Evolutionary conservation across 768 basidiomycete species (phyloP).

Genomic region (Rhodocollybia butyracea): DNA sequence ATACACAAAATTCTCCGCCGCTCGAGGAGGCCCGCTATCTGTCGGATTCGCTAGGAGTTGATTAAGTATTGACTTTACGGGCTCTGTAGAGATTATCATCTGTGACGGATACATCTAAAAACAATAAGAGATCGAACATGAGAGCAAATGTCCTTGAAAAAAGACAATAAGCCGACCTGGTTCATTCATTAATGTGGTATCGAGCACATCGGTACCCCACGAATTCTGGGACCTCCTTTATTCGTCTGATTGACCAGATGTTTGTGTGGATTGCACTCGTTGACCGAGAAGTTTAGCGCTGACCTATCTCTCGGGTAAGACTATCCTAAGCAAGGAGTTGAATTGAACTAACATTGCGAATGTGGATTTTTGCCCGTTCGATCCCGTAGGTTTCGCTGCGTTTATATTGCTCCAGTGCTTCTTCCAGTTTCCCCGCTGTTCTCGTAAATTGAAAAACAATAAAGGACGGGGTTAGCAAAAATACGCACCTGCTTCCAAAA

Average conservation of each 20-base stretch:
- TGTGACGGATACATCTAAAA: background rate
- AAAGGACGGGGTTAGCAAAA: conserved; percentile 19
- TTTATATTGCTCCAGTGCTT: conserved; percentile 80
- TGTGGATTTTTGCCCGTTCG: conserved; percentile 75
- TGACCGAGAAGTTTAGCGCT: conserved; percentile 77
- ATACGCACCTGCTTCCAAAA: conserved; percentile 81
- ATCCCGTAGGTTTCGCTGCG: conserved; percentile 74
- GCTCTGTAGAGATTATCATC: background rate
- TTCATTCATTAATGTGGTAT: background rate
- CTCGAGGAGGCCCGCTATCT: background rate
- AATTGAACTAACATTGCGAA: conserved; percentile 63
- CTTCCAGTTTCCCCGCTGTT: conserved; percentile 74
- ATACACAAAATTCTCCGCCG: background rate
- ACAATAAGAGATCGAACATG: background rate
- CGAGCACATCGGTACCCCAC: background rate
- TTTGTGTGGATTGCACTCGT: conserved; percentile 47
- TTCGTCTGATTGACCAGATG: conserved; percentile 25
- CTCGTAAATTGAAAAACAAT: conserved; percentile 31
- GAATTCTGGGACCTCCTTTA: background rate
- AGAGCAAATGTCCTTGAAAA: background rate
- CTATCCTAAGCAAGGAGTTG: conserved; percentile 14
- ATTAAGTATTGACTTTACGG: background rate
- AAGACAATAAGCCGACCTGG: conserved; percentile 11
- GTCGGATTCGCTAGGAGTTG: background rate
- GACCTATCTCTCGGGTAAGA: conserved; percentile 44